phyloP scores from a whole-genome alignment of 2,329 filamentous ascomycete species.

The Fusarium musae region DNA sequence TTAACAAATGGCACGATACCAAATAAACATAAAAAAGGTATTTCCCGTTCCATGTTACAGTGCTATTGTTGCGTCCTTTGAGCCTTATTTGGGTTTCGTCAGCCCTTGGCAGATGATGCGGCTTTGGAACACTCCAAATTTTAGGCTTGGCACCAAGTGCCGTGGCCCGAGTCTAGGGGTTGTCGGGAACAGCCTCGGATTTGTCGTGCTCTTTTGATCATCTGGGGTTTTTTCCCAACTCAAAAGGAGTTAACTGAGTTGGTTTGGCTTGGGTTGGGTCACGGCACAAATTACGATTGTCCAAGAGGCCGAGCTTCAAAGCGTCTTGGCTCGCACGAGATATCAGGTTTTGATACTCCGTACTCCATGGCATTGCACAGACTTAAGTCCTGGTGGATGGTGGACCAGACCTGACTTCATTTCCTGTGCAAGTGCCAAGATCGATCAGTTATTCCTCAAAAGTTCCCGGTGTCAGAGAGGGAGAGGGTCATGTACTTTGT shows the following conservation, averaged over 20 bases:
- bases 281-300: slow-evolving; percentile 1
- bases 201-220: not conserved
- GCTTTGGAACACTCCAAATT: slow-evolving; percentile 38
- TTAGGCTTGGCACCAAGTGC: slow-evolving; percentile 46
- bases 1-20: not conserved
- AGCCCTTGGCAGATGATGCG: slow-evolving; percentile 42
- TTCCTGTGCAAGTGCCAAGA: slow-evolving; percentile 18
- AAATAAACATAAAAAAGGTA: not conserved
- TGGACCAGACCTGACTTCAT: slow-evolving; percentile 1
- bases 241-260: not conserved
- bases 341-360: slow-evolving; percentile 5
- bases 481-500: slow-evolving; percentile 21
- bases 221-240: not conserved
- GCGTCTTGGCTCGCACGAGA: slow-evolving; percentile 21
- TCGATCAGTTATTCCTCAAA: slow-evolving; percentile 12
- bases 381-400: slow-evolving; percentile 1
- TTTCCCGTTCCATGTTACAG: not conserved
- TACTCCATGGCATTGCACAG: slow-evolving; percentile 1
- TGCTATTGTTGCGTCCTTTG: not conserved
- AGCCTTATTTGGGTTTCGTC: slow-evolving; percentile 20
- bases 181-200: slow-evolving; percentile 30
- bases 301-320: slow-evolving; percentile 2
- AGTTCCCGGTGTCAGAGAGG: not conserved
- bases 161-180: slow-evolving; percentile 44
- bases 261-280: not conserved